These are phyloP conservation scores for Fraxinus sp. DNA, from an alignment of 305 asterid genomes.

Conservation along the genomic window DNA sequence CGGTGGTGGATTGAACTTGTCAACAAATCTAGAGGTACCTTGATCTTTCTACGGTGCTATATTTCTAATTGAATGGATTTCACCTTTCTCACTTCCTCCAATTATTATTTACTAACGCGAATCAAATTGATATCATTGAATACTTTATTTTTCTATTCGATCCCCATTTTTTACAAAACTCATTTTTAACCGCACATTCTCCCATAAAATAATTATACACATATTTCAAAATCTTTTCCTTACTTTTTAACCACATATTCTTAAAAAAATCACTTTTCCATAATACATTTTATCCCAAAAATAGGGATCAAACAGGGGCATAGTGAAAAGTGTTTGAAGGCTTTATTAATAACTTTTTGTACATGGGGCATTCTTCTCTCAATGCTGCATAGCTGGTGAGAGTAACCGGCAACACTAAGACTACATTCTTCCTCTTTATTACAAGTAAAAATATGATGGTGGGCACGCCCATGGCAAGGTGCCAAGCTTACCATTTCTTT, in stretches of 20 bases:
- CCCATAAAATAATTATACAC: not conserved
- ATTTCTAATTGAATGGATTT: not conserved
- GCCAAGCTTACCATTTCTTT: slow-evolving; percentile 1
- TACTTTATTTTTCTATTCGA: not conserved
- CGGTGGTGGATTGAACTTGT: slow-evolving; percentile 66
- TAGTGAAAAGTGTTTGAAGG: not conserved
- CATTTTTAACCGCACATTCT: not conserved
- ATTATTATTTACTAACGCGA: not conserved
- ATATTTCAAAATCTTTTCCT: not conserved
- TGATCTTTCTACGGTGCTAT: not conserved
- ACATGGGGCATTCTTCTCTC: slow-evolving; percentile 3
- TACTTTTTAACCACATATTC: not conserved
- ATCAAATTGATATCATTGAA: not conserved
- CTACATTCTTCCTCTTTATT: not conserved
- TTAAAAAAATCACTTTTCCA: not conserved
- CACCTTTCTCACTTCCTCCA: not conserved
- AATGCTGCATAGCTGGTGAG: slow-evolving; percentile 8
- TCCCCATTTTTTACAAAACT: not conserved
- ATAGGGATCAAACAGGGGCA: not conserved
- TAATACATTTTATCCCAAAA: not conserved
- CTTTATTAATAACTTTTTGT: not conserved
- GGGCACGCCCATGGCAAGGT: not conserved
- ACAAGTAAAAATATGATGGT: slow-evolving; percentile 8
- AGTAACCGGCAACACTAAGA: slow-evolving; percentile 6
- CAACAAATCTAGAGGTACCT: slow-evolving; percentile 89